These are phyloP conservation scores for Avicennia marina DNA, from an alignment of 257 asterid species.

Conservation along the genomic window DNA sequence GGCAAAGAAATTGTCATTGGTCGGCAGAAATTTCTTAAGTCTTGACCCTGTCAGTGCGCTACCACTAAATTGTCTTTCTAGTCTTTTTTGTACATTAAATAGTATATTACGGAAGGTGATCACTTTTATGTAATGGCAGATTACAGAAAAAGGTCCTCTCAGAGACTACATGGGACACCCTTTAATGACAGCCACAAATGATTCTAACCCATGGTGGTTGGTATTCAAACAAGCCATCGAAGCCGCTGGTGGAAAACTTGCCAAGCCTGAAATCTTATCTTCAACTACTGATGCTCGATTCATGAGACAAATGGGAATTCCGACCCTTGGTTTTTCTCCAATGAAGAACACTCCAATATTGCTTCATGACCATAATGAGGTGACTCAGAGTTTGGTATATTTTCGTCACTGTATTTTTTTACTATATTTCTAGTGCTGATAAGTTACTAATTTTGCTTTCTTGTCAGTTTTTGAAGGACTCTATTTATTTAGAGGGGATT, in stretches of 20 bases:
- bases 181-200: slow-evolving; percentile 64
- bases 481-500: slow-evolving; percentile 75
- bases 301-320: slow-evolving; percentile 74
- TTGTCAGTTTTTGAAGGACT: slow-evolving; percentile 64
- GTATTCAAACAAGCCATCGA: slow-evolving; percentile 63
- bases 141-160: slow-evolving; percentile 62
- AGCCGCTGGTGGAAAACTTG: slow-evolving; percentile 82
- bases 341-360: slow-evolving; percentile 88
- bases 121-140: slow-evolving; percentile 29
- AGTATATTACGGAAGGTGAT: neutral
- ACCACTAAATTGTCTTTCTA: neutral
- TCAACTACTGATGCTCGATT: slow-evolving; percentile 91
- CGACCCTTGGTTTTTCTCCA: slow-evolving; percentile 88
- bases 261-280: slow-evolving; percentile 78
- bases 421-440: neutral
- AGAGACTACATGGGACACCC: slow-evolving; percentile 65
- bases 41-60: neutral
- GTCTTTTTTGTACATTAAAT: neutral
- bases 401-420: neutral
- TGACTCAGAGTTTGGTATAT: slow-evolving; percentile 18
- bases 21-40: too few species aligned
- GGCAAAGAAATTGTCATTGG: neutral
- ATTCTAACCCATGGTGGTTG: slow-evolving; percentile 91
- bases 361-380: slow-evolving; percentile 98
- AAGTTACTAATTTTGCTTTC: neutral